Evolutionary conservation across 345 rosid genomes (phyloP).

Genomic region (Murraya koenigii): DNA sequence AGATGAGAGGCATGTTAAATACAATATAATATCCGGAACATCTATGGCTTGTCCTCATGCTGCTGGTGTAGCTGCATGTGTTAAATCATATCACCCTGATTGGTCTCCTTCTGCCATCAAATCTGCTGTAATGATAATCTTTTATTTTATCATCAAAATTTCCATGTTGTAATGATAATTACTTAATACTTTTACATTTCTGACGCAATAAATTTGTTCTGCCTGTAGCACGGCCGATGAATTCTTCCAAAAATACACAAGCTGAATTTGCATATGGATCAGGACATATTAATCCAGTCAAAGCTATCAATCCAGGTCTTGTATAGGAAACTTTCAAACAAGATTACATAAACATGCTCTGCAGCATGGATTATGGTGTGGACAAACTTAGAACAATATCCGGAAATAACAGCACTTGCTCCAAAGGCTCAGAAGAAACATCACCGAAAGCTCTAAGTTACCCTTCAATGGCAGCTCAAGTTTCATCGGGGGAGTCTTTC

Average conservation of each 20-base stretch:
- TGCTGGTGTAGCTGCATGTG: conserved; percentile 42
- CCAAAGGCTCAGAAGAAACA: conserved; percentile 9
- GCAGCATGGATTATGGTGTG: conserved; percentile 33
- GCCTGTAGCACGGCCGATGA: conserved; percentile 43
- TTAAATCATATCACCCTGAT: conserved; percentile 41
- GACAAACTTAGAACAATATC: conserved; percentile 16
- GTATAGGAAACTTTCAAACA: conserved; percentile 22
- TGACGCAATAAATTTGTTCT: not conserved
- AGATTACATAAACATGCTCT: conserved; percentile 45
- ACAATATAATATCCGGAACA: conserved; percentile 45
- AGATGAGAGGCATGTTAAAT: conserved; percentile 27
- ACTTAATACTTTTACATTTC: not conserved
- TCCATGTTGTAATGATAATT: not conserved
- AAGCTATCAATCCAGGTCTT: conserved; percentile 41
- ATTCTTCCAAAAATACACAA: conserved; percentile 13
- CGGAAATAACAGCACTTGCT: conserved; percentile 35
- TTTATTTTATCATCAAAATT: not conserved
- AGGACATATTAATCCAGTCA: conserved; percentile 50
- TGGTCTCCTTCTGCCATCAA: conserved; percentile 67
- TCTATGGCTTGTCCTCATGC: conserved; percentile 61
- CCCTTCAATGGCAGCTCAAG: conserved; percentile 41
- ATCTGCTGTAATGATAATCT: conserved; percentile 56
- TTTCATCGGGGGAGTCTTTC: conserved; percentile 20
- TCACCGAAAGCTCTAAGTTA: conserved; percentile 44
- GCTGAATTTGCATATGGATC: conserved; percentile 55